Evolutionary conservation across 331 rosid species (phyloP).

Genomic region (Rhamnella rubrinervis): DNA sequence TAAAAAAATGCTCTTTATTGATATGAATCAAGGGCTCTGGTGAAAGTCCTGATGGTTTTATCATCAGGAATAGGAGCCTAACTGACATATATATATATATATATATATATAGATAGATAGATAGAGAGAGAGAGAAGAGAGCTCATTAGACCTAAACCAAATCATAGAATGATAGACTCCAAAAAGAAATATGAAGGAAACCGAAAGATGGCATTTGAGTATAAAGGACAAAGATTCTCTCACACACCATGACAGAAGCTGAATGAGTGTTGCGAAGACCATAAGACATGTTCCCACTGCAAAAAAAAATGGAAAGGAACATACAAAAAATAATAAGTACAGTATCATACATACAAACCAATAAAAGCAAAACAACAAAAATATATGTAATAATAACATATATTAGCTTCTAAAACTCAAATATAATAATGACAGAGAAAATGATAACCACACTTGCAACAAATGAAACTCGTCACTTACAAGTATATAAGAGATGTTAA

Average conservation of each 20-base stretch:
- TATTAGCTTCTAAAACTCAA: too few species aligned
- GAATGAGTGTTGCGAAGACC: slow-evolving; percentile 87
- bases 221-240: slow-evolving; percentile 18
- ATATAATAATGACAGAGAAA: too few species aligned
- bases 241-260: slow-evolving; percentile 60
- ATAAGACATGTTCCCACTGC: slow-evolving; percentile 76
- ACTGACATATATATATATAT: too few species aligned
- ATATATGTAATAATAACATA: too few species aligned
- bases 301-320: slow-evolving; percentile 1
- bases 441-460: not conserved
- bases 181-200: not conserved
- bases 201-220: slow-evolving; percentile 16
- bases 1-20: too few species aligned
- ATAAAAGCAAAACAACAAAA: not conserved
- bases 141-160: too few species aligned
- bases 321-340: not conserved
- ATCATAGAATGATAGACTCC: too few species aligned
- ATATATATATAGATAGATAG: too few species aligned
- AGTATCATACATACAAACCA: slow-evolving; percentile 4
- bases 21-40: too few species aligned
- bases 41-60: too few species aligned
- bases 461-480: not conserved
- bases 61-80: too few species aligned
- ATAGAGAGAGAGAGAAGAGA: too few species aligned
- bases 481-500: not conserved